These are phyloP conservation scores for Pythium volutum DNA, from an alignment of 352 stramenopile genomes.

Conservation along the genomic window DNA sequence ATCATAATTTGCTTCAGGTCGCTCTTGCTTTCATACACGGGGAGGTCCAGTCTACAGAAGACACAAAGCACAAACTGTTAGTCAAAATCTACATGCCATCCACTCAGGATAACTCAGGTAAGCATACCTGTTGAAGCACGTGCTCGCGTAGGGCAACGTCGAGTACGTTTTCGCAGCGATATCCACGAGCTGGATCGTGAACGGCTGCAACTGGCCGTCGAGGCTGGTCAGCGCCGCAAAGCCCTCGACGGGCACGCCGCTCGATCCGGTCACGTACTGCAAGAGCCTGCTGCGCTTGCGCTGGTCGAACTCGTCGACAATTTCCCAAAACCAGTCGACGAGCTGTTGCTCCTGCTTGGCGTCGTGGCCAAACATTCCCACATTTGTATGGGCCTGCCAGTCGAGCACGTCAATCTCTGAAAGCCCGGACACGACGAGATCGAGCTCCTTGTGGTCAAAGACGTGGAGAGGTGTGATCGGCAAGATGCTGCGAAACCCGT, in stretches of 20 bases:
- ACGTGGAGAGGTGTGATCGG: constrained; percentile 94
- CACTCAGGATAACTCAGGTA: constrained; percentile 1
- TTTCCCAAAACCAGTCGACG: constrained; percentile 81
- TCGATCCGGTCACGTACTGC: constrained; percentile 84
- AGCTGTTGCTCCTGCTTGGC: constrained; percentile 36
- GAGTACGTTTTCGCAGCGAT: constrained; percentile 43
- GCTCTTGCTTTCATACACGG: constrained; percentile 75
- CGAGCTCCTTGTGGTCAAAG: constrained; percentile 98
- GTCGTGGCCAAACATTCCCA: constrained; percentile 36
- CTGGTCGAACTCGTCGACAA: constrained; percentile 56
- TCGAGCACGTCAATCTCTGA: constrained; percentile 83
- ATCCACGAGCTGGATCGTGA: constrained; percentile 69
- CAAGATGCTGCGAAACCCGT: constrained; percentile 94
- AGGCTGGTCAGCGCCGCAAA: constrained; percentile 81
- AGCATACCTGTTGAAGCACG: constrained; percentile 85
- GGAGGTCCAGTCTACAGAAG: constrained; percentile 59
- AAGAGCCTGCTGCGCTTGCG: constrained; percentile 63
- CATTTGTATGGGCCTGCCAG: constrained; percentile 76
- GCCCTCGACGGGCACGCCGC: constrained; percentile 73
- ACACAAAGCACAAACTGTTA: not conserved
- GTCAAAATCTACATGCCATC: not conserved
- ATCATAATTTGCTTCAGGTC: constrained; percentile 92
- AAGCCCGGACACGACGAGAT: constrained; percentile 73
- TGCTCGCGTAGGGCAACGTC: constrained; percentile 70
- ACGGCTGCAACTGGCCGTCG: constrained; percentile 66